Evolutionary conservation across 2,329 filamentous ascomycete species (phyloP), one percentile per base, ranked within the genome.

Genomic region (Zarea fungicola): DNA sequence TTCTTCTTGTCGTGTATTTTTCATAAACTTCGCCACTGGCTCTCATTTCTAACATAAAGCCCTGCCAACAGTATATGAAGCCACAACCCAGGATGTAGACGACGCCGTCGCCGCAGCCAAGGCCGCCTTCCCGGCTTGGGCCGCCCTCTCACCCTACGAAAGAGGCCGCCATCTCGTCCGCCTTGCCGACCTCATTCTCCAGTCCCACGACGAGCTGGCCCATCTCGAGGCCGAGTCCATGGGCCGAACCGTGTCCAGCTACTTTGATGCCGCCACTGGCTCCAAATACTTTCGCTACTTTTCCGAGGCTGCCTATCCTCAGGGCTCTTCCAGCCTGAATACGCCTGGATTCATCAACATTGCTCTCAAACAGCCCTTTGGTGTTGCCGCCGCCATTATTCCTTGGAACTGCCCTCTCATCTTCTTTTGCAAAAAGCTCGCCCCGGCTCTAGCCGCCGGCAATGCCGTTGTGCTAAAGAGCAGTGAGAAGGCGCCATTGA

Each of bases 371-470:
- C 73, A 79, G 58, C 76, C 76, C 0, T 71, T 67, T 35, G 75
- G 76, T n/a, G 75, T 79, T 2, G 72, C 70, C 0, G 78, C 69
- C 2, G 67, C 66, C n/a, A 83, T 83, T 47, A 77, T 81, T 43
- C 78, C 78, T 0, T 83, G 78, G 76, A 81, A 81, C 53, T 69
- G 67, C 1, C 70, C 77, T 0, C 54, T 78, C 3, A 48, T 71
- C 2, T 72, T 74, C 52, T 66, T 76, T 23, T 65, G 62, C 1
- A n/a, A n/a, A n/a, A n/a, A n/a, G n/a, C n/a, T n/a, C n/a, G n/a
- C n/a, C n/a, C n/a, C n/a, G n/a, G n/a, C n/a, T n/a, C n/a, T n/a
- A n/a, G n/a, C n/a, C n/a, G 64, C 70, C 0, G 75, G 75, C 13
- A 75, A 75, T 57, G 71, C 72, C 0, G 66, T 79, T 19, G 71